Conservation (phyloP, 805 yeast species). For the Candida nanaspora region DNA sequence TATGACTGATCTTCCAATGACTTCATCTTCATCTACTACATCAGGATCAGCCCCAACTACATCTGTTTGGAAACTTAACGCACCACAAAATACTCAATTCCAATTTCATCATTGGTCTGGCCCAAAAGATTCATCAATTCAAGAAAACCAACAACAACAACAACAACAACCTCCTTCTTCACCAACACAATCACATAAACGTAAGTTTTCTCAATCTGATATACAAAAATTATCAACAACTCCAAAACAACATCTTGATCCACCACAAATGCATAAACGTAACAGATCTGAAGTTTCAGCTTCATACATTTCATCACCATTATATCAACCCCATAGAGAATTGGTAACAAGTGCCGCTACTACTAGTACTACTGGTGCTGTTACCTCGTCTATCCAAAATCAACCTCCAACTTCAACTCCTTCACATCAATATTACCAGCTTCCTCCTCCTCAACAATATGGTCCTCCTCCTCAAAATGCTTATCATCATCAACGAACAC, state of each 20-base stretch:
- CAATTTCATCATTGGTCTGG: slow-evolving; percentile 31
- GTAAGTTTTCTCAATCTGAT: no score
- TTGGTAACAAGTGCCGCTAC: no score
- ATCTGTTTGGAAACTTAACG: slow-evolving; percentile 26
- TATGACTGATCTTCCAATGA: slow-evolving; percentile 12
- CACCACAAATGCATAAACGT: slow-evolving; percentile 4
- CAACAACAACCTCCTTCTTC: slow-evolving; percentile 2
- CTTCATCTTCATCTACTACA: no score
- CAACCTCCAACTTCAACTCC: not conserved
- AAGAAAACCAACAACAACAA: slow-evolving; percentile 3
- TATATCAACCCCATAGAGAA: slow-evolving; percentile 4
- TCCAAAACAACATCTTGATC: slow-evolving; percentile 5
- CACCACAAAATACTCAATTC: slow-evolving; percentile 25
- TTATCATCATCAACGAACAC: not conserved
- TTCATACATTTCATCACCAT: slow-evolving; percentile 11
- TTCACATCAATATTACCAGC: not conserved
- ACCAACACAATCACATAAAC: slow-evolving; percentile 1
- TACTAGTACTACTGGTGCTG: no score
- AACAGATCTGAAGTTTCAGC: slow-evolving; percentile 1
- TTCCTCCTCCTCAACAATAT: not conserved
- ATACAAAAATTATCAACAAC: slow-evolving; percentile 3
- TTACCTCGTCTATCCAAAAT: no score
- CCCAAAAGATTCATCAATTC: slow-evolving; percentile 10
- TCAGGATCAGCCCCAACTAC: slow-evolving; percentile 17
- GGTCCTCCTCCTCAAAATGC: not conserved